Percentiles rank a stretch among this genome's conserved stretches.
These are phyloP conservation scores for Rhizophagus clarus DNA, from an alignment of 192 early-diverging fungal species.

Conservation along the genomic window DNA sequence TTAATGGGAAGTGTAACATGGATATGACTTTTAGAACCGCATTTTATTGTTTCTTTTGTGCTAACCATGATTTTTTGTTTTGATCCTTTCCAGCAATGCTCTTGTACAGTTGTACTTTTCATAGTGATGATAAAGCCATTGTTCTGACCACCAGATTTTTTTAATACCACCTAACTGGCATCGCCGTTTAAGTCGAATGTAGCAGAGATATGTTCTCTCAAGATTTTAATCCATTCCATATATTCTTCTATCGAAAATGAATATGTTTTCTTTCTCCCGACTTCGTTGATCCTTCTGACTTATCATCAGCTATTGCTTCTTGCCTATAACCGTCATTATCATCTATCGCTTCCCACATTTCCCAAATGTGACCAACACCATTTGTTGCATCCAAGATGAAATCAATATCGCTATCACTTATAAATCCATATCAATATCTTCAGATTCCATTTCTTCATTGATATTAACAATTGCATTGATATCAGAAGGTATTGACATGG, in stretches of 20 bases:
- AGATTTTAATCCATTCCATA: neutral
- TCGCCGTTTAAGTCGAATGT: neutral
- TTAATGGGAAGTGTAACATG: conserved; percentile 3
- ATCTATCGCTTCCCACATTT: no score
- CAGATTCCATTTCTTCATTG: no score
- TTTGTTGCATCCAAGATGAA: no score
- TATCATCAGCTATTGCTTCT: no score
- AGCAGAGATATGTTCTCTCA: neutral
- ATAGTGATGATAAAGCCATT: neutral
- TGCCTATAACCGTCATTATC: no score
- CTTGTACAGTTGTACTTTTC: neutral
- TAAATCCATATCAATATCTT: no score
- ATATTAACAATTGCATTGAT: no score
- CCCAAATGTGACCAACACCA: no score
- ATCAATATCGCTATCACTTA: no score
- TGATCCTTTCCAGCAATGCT: neutral
- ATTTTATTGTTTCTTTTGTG: conserved; percentile 7
- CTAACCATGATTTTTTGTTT: neutral
- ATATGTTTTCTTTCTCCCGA: no score
- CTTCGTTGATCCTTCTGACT: no score
- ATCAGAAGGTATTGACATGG: no score
- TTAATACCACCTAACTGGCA: neutral
- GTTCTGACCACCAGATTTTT: neutral
- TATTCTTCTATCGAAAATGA: neutral
- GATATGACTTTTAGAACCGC: neutral